phyloP scores from a whole-genome alignment of 2,329 filamentous ascomycete species.

The Alternaria metachromatica region DNA sequence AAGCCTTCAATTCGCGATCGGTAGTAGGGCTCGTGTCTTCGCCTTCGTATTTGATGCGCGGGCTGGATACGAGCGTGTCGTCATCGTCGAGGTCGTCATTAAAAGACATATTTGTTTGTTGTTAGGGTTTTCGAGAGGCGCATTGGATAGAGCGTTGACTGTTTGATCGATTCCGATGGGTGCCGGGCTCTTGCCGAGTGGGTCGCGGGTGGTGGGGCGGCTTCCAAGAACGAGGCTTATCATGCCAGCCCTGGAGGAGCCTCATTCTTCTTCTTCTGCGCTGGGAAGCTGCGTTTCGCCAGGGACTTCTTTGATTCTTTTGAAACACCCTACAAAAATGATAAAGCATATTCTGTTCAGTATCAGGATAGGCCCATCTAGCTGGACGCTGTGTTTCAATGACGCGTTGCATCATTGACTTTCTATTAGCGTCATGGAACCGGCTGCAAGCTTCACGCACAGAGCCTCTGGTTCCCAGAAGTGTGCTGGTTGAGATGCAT shows the following conservation, averaged over 20 bases:
- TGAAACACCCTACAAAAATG: background rate
- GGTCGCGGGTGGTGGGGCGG: background rate
- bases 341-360: background rate
- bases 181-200: constrained; percentile 4
- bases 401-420: background rate
- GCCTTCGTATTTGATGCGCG: constrained; percentile 26
- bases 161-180: constrained; percentile 1
- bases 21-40: constrained; percentile 74
- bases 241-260: background rate
- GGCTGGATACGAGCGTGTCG: constrained; percentile 2
- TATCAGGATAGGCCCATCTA: background rate
- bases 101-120: constrained; percentile 20
- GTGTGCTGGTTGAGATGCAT: background rate
- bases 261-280: background rate
- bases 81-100: constrained; percentile 7
- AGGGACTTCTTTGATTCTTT: background rate
- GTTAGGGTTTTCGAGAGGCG: background rate
- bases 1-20: constrained; percentile 78
- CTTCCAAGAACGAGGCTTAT: background rate
- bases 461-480: background rate
- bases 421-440: background rate
- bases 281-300: background rate
- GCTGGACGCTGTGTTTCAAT: background rate
- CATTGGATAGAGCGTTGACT: background rate
- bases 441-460: background rate